Percentiles rank a stretch among this genome's conserved stretches.
Conservation (phyloP, 2,329 filamentous ascomycete genomes). For the Escovopsis sp. region DNA sequence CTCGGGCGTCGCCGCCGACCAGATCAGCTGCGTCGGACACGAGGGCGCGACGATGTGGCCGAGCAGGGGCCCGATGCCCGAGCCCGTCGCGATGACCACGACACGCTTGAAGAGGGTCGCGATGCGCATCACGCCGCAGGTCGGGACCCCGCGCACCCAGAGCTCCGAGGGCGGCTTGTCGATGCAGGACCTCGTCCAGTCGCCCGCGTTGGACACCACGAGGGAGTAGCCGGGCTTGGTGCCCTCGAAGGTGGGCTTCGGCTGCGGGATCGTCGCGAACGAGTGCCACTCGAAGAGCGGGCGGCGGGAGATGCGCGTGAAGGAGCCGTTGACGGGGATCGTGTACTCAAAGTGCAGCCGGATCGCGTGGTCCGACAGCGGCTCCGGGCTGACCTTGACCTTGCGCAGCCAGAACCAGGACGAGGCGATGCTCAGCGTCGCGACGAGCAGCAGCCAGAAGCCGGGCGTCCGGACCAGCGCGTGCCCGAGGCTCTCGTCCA, state of each 20-base stretch:
- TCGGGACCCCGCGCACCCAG: slow-evolving; percentile 54
- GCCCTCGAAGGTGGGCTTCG: slow-evolving; percentile 16
- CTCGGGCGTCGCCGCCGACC: slow-evolving; percentile 48
- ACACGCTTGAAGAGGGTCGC: slow-evolving; percentile 49
- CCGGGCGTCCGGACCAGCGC: slow-evolving; percentile 24
- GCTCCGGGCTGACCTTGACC: slow-evolving; percentile 47
- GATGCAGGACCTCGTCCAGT: slow-evolving; percentile 57
- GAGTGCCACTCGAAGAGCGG: slow-evolving; percentile 60
- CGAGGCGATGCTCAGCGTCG: slow-evolving; percentile 49
- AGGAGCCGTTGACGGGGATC: slow-evolving; percentile 32
- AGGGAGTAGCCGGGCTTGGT: slow-evolving; percentile 41
- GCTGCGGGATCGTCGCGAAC: slow-evolving; percentile 57
- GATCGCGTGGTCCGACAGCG: slow-evolving; percentile 56
- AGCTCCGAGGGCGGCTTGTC: slow-evolving; percentile 41
- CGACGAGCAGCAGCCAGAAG: slow-evolving; percentile 53
- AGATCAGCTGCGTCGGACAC: slow-evolving; percentile 45
- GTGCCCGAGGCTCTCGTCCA: slow-evolving; percentile 17
- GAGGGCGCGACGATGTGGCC: slow-evolving; percentile 38
- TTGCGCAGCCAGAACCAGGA: slow-evolving; percentile 61
- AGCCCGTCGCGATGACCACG: slow-evolving; percentile 55
- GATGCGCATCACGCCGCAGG: slow-evolving; percentile 51
- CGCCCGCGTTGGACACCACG: slow-evolving; percentile 56
- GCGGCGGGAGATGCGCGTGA: slow-evolving; percentile 40
- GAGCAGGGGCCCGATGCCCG: slow-evolving; percentile 55
- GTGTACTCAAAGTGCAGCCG: slow-evolving; percentile 54